Percentiles rank a stretch among this genome's conserved stretches.
Evolutionary conservation across 2,329 filamentous ascomycete genomes (phyloP).

Genomic region (Plectosphaerella cucumerina): DNA sequence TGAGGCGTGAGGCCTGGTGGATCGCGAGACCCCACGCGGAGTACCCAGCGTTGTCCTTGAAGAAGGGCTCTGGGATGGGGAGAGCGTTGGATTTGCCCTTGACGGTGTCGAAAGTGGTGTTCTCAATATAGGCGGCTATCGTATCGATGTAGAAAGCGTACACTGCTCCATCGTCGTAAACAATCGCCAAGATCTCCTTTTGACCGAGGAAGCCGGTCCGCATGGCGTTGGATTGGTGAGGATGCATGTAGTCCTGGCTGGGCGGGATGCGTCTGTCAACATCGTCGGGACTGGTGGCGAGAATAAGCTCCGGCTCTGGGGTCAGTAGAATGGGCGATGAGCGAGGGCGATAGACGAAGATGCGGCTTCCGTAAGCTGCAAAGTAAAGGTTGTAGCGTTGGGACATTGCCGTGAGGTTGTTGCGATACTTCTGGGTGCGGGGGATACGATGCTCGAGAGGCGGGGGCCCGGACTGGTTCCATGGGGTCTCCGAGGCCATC

Average conservation of each 20-base stretch:
- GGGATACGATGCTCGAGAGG: slow-evolving; percentile 14
- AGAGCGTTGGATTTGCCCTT: neutral
- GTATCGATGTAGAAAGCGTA: slow-evolving; percentile 62
- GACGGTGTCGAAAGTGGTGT: neutral
- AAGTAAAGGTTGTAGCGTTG: slow-evolving; percentile 60
- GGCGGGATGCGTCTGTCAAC: slow-evolving; percentile 40
- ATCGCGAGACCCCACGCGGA: slow-evolving; percentile 90
- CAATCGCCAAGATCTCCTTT: slow-evolving; percentile 64
- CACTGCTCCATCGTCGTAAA: slow-evolving; percentile 73
- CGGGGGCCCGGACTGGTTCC: neutral
- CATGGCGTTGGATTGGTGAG: slow-evolving; percentile 67
- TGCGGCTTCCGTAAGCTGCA: slow-evolving; percentile 50
- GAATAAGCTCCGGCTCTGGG: slow-evolving; percentile 42
- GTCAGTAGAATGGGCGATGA: slow-evolving; percentile 41
- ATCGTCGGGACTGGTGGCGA: slow-evolving; percentile 38
- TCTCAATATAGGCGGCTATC: slow-evolving; percentile 40
- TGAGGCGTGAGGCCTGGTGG: slow-evolving; percentile 74
- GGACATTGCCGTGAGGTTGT: slow-evolving; percentile 56
- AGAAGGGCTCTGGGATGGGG: slow-evolving; percentile 45
- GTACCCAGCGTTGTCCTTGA: slow-evolving; percentile 68
- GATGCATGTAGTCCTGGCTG: slow-evolving; percentile 43
- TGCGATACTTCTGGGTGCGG: slow-evolving; percentile 34
- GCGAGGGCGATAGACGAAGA: slow-evolving; percentile 53
- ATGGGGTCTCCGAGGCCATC: slow-evolving; percentile 3
- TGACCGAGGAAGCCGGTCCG: slow-evolving; percentile 64